Conservation (phyloP, 2,329 filamentous ascomycete genomes). For the Magnaporthales sp. region DNA sequence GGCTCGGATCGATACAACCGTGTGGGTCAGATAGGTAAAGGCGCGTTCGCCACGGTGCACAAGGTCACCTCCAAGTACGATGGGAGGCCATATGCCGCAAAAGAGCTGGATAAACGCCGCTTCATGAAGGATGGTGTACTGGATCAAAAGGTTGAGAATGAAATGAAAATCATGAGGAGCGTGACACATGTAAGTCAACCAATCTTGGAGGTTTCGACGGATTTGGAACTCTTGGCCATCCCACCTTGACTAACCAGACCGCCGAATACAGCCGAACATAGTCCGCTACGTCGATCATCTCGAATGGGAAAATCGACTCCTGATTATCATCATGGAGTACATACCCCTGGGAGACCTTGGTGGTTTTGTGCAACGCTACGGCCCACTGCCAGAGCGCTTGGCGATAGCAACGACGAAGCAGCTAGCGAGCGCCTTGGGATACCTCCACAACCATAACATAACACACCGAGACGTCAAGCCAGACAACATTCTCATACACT, state of each 20-base stretch:
- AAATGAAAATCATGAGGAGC: constrained; percentile 90
- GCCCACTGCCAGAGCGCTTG: constrained; percentile 55
- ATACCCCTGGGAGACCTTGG: constrained; percentile 77
- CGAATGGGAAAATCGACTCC: constrained; percentile 70
- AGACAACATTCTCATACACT: constrained; percentile 86
- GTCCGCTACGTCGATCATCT: constrained; percentile 86
- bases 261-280: constrained; percentile 61
- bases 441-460: constrained; percentile 80
- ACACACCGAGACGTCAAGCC: constrained; percentile 99
- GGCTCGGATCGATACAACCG: constrained; percentile 82
- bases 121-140: constrained; percentile 90
- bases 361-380: constrained; percentile 54
- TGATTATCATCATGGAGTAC: constrained; percentile 97
- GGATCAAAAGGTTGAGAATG: constrained; percentile 89
- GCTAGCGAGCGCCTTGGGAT: constrained; percentile 72
- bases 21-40: constrained; percentile 74
- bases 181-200: constrained; percentile 63
- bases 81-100: constrained; percentile 78
- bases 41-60: constrained; percentile 91
- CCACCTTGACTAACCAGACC: neutral
- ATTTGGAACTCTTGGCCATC: neutral
- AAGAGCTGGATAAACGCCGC: constrained; percentile 85
- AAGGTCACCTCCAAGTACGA: constrained; percentile 80
- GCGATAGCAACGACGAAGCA: constrained; percentile 67
- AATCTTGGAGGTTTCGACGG: constrained; percentile 8